A percentile compares a stretch with the other conserved stretches of the same genome.
These are phyloP conservation scores for Magnusiomyces fungicola DNA, from an alignment of 1,139 yeast species.

Conservation along the genomic window DNA sequence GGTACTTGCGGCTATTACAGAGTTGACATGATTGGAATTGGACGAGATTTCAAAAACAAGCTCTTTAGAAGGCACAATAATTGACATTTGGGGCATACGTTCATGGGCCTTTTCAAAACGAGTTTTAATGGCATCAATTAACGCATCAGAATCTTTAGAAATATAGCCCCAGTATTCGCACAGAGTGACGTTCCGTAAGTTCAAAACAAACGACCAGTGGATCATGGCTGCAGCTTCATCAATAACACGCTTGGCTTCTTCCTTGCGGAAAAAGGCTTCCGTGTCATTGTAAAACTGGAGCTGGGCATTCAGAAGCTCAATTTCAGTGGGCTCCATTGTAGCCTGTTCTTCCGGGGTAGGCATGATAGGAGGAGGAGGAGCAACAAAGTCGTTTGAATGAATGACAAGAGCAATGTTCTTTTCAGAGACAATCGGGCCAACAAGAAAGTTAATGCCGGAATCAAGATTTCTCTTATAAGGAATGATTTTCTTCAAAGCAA, in stretches of 20 bases:
- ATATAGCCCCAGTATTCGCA: conserved; percentile 22
- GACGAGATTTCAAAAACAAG: background rate
- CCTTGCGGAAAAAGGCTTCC: conserved; percentile 12
- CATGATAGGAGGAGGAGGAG: conserved; percentile 18
- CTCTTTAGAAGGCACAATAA: conserved; percentile 9
- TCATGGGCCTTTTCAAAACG: conserved; percentile 9
- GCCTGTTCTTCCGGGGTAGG: conserved; percentile 17
- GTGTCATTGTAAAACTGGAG: conserved; percentile 12
- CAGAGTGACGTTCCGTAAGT: conserved; percentile 19
- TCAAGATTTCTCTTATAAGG: background rate
- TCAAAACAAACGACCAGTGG: conserved; percentile 17
- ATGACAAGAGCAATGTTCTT: conserved; percentile 18
- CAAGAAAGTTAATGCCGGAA: background rate
- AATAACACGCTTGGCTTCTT: conserved; percentile 18
- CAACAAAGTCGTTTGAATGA: conserved; percentile 14
- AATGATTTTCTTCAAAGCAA: background rate
- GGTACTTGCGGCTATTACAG: background rate
- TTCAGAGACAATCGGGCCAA: background rate
- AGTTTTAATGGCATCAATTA: conserved; percentile 11
- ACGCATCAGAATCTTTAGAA: conserved; percentile 13
- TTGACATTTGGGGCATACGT: conserved; percentile 4
- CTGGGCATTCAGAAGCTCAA: conserved; percentile 10
- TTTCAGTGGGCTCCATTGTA: conserved; percentile 11
- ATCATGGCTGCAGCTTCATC: conserved; percentile 21
- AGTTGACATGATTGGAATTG: background rate